Evolutionary conservation across 805 yeast species (phyloP).

Genomic region (Priceomyces medius): DNA sequence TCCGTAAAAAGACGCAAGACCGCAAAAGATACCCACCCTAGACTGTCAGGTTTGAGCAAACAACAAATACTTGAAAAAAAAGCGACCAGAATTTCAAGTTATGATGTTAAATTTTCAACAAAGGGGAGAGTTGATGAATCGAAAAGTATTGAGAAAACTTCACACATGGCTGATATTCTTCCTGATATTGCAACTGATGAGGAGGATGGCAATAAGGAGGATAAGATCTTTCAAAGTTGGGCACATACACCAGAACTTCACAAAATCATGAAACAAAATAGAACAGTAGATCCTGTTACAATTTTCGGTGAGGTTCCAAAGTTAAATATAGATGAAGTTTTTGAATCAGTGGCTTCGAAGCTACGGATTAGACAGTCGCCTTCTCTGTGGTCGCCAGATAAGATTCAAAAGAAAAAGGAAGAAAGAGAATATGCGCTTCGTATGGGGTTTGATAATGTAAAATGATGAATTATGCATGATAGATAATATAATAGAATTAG

Average conservation of each 20-base stretch:
- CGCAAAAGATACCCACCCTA: conserved; percentile 3
- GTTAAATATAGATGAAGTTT: conserved; percentile 67
- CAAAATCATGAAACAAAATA: conserved; percentile 24
- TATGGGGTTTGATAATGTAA: conserved; percentile 37
- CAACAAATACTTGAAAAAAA: conserved; percentile 10
- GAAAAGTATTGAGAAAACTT: conserved; percentile 11
- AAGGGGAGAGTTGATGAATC: conserved; percentile 3
- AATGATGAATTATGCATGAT: conserved; percentile 1
- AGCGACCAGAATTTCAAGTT: conserved; percentile 10
- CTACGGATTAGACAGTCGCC: conserved; percentile 57
- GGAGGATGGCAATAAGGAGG: conserved; percentile 24
- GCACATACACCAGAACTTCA: conserved; percentile 39
- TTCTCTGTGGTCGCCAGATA: conserved; percentile 40
- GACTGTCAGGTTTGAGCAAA: neutral
- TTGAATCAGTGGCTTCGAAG: conserved; percentile 50
- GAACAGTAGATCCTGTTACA: conserved; percentile 55
- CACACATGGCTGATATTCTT: conserved; percentile 20
- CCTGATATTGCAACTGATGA: conserved; percentile 45
- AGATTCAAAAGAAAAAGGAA: conserved; percentile 42
- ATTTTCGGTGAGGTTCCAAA: conserved; percentile 77
- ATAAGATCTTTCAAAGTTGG: conserved; percentile 32
- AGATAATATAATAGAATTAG: conserved; percentile 2
- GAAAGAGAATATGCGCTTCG: conserved; percentile 45
- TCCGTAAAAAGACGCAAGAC: conserved; percentile 8
- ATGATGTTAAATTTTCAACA: conserved; percentile 2